These are phyloP conservation scores for Thamnidium elegans DNA, from an alignment of 192 early-diverging fungal species.

Conservation along the genomic window DNA sequence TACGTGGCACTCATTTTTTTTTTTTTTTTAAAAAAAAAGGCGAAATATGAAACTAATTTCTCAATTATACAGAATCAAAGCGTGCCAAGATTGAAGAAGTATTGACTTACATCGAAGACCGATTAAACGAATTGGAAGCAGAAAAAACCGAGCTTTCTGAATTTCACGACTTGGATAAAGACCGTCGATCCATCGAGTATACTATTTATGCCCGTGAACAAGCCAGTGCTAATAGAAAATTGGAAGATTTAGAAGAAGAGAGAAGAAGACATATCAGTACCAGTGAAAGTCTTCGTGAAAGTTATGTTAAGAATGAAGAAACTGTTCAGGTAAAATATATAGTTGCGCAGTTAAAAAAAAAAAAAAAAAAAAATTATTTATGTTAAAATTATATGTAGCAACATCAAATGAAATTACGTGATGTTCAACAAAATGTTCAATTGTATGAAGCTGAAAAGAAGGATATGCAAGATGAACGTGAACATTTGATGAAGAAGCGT, in stretches of 20 bases:
- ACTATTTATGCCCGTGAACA: slow-evolving; percentile 92
- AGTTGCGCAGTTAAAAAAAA: background rate
- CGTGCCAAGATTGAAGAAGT: slow-evolving; percentile 87
- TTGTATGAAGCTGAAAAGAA: slow-evolving; percentile 64
- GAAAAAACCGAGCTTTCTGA: slow-evolving; percentile 92
- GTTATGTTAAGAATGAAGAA: slow-evolving; percentile 22
- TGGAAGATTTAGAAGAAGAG: slow-evolving; percentile 62
- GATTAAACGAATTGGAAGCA: slow-evolving; percentile 83
- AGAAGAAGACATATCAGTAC: slow-evolving; percentile 44
- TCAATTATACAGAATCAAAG: slow-evolving; percentile 59
- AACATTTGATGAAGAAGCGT: slow-evolving; percentile 72
- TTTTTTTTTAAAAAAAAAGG: background rate
- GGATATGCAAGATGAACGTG: slow-evolving; percentile 68
- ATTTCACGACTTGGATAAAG: slow-evolving; percentile 83
- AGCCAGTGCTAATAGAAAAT: slow-evolving; percentile 69
- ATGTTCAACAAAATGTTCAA: slow-evolving; percentile 62
- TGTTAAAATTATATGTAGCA: slow-evolving; percentile 22
- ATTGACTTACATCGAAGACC: slow-evolving; percentile 82
- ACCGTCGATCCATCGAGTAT: slow-evolving; percentile 87
- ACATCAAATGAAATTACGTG: slow-evolving; percentile 49
- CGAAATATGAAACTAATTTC: background rate
- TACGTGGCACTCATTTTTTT: slow-evolving; percentile 24
- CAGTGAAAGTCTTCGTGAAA: slow-evolving; percentile 23
- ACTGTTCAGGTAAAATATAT: slow-evolving; percentile 26
- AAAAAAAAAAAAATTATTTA: background rate